A percentile compares a stretch with the other conserved stretches of the same genome.
Evolutionary conservation across 371 early-diverging fungal species (phyloP).

Genomic region (Capniomyces stellatus): DNA sequence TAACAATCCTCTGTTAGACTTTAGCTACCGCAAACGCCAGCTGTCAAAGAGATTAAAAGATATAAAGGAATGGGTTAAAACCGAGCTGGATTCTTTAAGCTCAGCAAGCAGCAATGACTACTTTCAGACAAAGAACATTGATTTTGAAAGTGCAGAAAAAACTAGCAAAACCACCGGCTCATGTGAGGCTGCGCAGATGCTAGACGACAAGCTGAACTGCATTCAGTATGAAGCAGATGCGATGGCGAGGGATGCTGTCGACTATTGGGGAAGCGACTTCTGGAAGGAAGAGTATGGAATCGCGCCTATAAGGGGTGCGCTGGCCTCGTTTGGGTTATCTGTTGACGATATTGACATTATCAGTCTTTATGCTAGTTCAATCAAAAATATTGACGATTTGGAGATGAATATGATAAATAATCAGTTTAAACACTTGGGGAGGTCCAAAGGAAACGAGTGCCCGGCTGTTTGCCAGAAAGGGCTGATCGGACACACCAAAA

Average conservation of each 20-base stretch:
- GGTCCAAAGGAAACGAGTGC: constrained; percentile 66
- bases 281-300: constrained; percentile 56
- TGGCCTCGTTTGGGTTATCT: constrained; percentile 67
- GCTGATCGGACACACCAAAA: constrained; percentile 93
- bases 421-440: constrained; percentile 74
- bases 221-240: constrained; percentile 63
- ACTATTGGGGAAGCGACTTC: constrained; percentile 69
- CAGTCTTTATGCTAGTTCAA: constrained; percentile 88
- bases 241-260: constrained; percentile 59
- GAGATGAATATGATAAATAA: constrained; percentile 74
- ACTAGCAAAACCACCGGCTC: background rate
- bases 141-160: background rate
- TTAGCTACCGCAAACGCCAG: constrained; percentile 75
- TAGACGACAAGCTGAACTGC: constrained; percentile 42
- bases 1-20: constrained; percentile 56
- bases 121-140: background rate
- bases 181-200: background rate
- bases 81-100: constrained; percentile 38
- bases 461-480: constrained; percentile 82
- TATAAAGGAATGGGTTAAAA: constrained; percentile 65
- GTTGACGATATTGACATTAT: constrained; percentile 81
- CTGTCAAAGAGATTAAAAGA: constrained; percentile 53
- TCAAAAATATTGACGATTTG: constrained; percentile 87
- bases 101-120: background rate
- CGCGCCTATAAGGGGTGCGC: constrained; percentile 73